A percentile compares a stretch with the other conserved stretches of the same genome.
Conservation (phyloP, 1,284 basidiomycete species). For the Peniophora sp. region DNA sequence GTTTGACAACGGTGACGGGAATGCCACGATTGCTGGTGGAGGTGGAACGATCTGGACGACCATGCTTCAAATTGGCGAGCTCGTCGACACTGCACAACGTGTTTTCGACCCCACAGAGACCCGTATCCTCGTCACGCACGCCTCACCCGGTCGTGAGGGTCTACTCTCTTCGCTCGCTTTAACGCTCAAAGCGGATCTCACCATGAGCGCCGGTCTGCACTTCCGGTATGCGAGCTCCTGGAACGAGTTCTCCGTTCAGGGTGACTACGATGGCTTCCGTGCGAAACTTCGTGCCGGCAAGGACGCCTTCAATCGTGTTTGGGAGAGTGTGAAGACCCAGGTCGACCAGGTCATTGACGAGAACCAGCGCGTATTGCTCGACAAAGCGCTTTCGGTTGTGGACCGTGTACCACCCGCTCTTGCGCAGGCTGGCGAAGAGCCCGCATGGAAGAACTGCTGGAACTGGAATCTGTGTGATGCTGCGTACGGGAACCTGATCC, state of each 20-base stretch:
- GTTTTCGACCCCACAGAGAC: conserved; percentile 93
- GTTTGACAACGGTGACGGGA: conserved; percentile 94
- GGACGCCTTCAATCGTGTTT: conserved; percentile 83
- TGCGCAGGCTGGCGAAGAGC: conserved; percentile 63
- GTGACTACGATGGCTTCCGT: conserved; percentile 85
- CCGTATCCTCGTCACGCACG: conserved; percentile 88
- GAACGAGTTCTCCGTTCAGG: conserved; percentile 95
- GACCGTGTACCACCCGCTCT: conserved; percentile 70
- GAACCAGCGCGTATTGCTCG: conserved; percentile 80
- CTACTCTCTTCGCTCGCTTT: conserved; percentile 88
- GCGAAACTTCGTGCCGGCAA: conserved; percentile 77
- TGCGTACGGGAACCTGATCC: conserved; percentile 80
- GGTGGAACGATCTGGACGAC: conserved; percentile 99
- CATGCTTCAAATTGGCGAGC: conserved; percentile 93
- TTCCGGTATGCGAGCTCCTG: conserved; percentile 95
- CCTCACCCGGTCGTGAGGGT: conserved; percentile 89
- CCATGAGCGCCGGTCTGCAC: conserved; percentile 91
- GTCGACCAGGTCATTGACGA: conserved; percentile 92
- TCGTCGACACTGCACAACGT: conserved; percentile 94
- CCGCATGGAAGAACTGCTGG: conserved; percentile 97
- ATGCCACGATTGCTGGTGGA: conserved; percentile 93
- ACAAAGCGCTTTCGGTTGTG: conserved; percentile 84
- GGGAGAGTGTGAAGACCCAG: conserved; percentile 89
- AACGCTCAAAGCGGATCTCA: conserved; percentile 90
- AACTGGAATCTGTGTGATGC: conserved; percentile 98